A percentile compares a stretch with the other conserved stretches of the same genome.
phyloP scores from a whole-genome alignment of 495 filamentous ascomycete species.

The Rostrohypoxylon terebratum region DNA sequence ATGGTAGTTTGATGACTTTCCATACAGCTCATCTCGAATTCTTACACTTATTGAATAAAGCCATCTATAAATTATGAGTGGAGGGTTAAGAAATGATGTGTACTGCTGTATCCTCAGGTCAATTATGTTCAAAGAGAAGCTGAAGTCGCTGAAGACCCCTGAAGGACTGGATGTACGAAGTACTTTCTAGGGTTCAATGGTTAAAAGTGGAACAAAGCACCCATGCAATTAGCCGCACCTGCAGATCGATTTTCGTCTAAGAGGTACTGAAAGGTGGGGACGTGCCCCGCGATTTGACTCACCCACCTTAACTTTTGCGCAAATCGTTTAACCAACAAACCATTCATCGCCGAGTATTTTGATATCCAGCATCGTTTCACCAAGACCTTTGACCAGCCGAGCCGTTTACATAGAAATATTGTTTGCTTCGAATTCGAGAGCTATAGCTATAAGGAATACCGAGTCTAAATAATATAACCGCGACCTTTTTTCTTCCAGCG shows the following conservation, averaged over 20 bases:
- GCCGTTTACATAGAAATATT: background rate
- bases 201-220: conserved; percentile 24
- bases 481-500: background rate
- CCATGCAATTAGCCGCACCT: conserved; percentile 39
- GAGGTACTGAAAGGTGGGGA: conserved; percentile 1
- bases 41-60: background rate
- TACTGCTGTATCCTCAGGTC: background rate
- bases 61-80: background rate
- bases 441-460: background rate
- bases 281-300: conserved; percentile 48
- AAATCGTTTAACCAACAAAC: background rate
- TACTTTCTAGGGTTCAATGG: conserved; percentile 12
- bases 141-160: background rate
- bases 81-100: background rate
- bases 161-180: background rate
- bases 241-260: conserved; percentile 26
- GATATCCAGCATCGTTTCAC: background rate
- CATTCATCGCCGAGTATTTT: background rate
- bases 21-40: background rate
- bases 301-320: conserved; percentile 5
- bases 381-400: background rate
- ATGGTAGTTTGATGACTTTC: background rate
- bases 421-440: background rate
- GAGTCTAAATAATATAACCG: background rate
- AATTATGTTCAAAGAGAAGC: background rate